These are phyloP conservation scores for Xylariaceae sp. DNA, from an alignment of 2,329 filamentous ascomycete genomes.

Conservation along the genomic window DNA sequence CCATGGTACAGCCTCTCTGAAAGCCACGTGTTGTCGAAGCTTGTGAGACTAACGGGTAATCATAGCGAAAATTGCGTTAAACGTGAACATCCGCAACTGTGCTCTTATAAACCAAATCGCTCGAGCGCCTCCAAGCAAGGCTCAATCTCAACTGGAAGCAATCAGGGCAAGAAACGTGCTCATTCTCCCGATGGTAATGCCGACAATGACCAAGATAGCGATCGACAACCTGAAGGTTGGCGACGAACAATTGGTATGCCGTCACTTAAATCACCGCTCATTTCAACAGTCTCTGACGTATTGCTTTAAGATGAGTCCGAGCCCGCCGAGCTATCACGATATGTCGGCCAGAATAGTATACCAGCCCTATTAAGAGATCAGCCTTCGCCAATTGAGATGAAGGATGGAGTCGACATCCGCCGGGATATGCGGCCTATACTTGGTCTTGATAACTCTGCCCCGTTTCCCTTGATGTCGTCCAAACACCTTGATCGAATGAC, in stretches of 20 bases:
- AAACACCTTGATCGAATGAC: constrained; percentile 57
- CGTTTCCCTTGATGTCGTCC: constrained; percentile 63
- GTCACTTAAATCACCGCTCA: background rate
- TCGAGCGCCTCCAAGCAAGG: constrained; percentile 33
- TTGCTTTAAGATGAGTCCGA: constrained; percentile 46
- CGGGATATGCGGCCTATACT: constrained; percentile 63
- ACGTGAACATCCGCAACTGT: constrained; percentile 59
- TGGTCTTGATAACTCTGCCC: constrained; percentile 61
- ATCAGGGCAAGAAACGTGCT: constrained; percentile 35
- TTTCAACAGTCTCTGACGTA: constrained; percentile 5
- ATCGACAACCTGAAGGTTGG: constrained; percentile 30
- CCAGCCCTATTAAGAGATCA: constrained; percentile 62
- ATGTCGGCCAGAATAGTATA: constrained; percentile 64
- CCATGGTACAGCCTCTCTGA: constrained; percentile 37
- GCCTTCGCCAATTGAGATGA: constrained; percentile 47
- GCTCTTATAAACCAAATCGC: constrained; percentile 63
- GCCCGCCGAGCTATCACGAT: constrained; percentile 50
- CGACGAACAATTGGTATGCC: constrained; percentile 27
- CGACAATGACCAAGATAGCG: constrained; percentile 32
- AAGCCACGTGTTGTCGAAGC: too few relatives aligned
- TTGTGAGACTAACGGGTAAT: too few relatives aligned
- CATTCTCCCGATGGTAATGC: constrained; percentile 38
- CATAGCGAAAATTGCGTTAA: constrained; percentile 58
- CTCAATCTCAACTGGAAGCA: constrained; percentile 22
- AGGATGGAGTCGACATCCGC: constrained; percentile 53